Conservation (phyloP, 1,284 basidiomycete species). For the Termitomyces sp. region DNA sequence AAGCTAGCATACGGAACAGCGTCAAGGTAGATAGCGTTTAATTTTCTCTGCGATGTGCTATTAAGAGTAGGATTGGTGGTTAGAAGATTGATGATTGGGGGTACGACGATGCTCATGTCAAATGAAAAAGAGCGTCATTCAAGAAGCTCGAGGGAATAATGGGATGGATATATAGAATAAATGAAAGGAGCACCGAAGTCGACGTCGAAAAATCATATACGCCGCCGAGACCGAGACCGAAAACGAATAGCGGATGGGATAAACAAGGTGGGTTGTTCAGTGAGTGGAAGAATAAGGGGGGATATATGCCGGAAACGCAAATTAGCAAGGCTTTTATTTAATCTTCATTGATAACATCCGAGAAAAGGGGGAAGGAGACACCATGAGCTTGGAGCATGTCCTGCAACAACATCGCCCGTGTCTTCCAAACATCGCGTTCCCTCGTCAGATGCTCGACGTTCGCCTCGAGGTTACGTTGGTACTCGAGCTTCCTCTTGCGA, state of each 20-base stretch:
- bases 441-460: slow-evolving; percentile 40
- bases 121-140: slow-evolving; percentile 17
- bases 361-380: slow-evolving; percentile 16
- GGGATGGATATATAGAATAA: slow-evolving; percentile 14
- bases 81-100: slow-evolving; percentile 15
- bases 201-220: slow-evolving; percentile 17
- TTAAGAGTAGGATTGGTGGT: not conserved
- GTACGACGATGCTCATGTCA: slow-evolving; percentile 26
- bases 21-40: not conserved
- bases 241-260: not conserved
- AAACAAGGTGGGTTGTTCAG: not conserved
- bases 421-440: slow-evolving; percentile 55
- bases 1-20: not conserved
- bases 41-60: not conserved
- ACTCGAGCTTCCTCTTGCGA: slow-evolving; percentile 72
- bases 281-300: not conserved
- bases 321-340: slow-evolving; percentile 16
- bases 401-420: slow-evolving; percentile 42
- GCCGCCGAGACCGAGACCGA: slow-evolving; percentile 15
- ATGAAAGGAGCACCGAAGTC: slow-evolving; percentile 18
- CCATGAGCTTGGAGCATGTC: slow-evolving; percentile 44
- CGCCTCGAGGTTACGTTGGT: slow-evolving; percentile 59
- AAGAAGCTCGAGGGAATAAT: slow-evolving; percentile 15
- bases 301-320: slow-evolving; percentile 7
- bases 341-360: slow-evolving; percentile 12